Conservation (phyloP, 805 yeast species). For the Limtongia smithiae region DNA sequence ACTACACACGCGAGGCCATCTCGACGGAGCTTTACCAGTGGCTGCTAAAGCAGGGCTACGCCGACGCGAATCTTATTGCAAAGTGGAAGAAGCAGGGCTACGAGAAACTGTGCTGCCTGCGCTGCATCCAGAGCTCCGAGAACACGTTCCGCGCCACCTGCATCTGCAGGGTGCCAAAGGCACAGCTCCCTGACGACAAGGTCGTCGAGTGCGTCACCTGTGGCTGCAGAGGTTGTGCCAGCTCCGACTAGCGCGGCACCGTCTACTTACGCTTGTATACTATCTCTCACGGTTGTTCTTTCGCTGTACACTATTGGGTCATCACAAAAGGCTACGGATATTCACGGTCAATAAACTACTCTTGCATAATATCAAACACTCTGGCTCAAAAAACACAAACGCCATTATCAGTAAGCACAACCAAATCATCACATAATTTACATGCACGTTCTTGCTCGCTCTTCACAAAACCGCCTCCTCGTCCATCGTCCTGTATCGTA, state of each 20-base stretch:
- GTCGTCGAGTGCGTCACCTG: constrained; percentile 66
- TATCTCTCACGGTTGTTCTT: too few species aligned
- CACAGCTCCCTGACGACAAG: constrained; percentile 40
- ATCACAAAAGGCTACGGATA: too few species aligned
- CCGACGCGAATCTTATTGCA: constrained; percentile 69
- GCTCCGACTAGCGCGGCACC: too few species aligned
- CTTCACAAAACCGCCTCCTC: too few species aligned
- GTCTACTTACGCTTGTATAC: too few species aligned
- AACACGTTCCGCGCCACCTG: constrained; percentile 67
- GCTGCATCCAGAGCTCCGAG: constrained; percentile 65
- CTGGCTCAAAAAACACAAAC: too few species aligned
- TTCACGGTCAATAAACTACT: too few species aligned
- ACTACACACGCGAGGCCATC: constrained; percentile 66
- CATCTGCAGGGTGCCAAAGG: constrained; percentile 79
- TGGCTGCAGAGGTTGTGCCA: constrained; percentile 83
- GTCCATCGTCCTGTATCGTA: too few species aligned
- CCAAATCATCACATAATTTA: too few species aligned
- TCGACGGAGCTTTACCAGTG: constrained; percentile 67
- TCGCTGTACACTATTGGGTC: background rate
- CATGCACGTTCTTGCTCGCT: too few species aligned
- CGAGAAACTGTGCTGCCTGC: constrained; percentile 77
- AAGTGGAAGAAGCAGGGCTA: constrained; percentile 85
- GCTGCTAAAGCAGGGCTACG: constrained; percentile 62
- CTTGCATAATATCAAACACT: too few species aligned
- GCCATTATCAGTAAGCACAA: too few species aligned